Evolutionary conservation across 345 rosid genomes (phyloP).

Genomic region (Arabidopsis arenosa): DNA sequence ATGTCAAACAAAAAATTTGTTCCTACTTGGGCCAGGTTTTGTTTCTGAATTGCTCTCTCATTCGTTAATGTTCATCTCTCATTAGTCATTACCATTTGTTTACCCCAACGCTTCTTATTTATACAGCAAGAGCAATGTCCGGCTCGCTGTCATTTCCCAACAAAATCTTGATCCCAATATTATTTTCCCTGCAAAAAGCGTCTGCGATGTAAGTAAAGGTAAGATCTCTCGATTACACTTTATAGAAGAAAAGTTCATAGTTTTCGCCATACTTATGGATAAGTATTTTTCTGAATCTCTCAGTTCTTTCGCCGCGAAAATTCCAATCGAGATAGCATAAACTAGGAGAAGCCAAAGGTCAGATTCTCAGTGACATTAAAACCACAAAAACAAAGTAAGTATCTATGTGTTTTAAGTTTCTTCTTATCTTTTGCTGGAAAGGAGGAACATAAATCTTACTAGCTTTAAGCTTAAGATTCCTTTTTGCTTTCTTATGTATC

Average conservation of each 20-base stretch:
- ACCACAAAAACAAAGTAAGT: slow-evolving; percentile 20
- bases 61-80: slow-evolving; percentile 18
- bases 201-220: slow-evolving; percentile 66
- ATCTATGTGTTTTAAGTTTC: slow-evolving; percentile 29
- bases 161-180: slow-evolving; percentile 54
- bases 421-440: slow-evolving; percentile 5
- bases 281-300: neutral
- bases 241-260: neutral
- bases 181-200: slow-evolving; percentile 59
- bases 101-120: slow-evolving; percentile 26
- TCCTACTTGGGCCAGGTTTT: slow-evolving; percentile 93
- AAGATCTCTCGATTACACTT: slow-evolving; percentile 32
- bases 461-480: slow-evolving; percentile 29
- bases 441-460: slow-evolving; percentile 30
- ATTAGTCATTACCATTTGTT: slow-evolving; percentile 22
- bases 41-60: slow-evolving; percentile 21
- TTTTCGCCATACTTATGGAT: slow-evolving; percentile 6
- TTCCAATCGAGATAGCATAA: slow-evolving; percentile 29
- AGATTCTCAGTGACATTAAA: slow-evolving; percentile 14
- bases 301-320: slow-evolving; percentile 44
- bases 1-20: slow-evolving; percentile 56
- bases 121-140: slow-evolving; percentile 62
- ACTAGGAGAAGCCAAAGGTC: slow-evolving; percentile 13
- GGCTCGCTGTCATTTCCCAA: slow-evolving; percentile 53
- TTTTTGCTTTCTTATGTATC: slow-evolving; percentile 19